Evolutionary conservation across 352 stramenopile genomes (phyloP).

Genomic region (Globisporangium emineosum): DNA sequence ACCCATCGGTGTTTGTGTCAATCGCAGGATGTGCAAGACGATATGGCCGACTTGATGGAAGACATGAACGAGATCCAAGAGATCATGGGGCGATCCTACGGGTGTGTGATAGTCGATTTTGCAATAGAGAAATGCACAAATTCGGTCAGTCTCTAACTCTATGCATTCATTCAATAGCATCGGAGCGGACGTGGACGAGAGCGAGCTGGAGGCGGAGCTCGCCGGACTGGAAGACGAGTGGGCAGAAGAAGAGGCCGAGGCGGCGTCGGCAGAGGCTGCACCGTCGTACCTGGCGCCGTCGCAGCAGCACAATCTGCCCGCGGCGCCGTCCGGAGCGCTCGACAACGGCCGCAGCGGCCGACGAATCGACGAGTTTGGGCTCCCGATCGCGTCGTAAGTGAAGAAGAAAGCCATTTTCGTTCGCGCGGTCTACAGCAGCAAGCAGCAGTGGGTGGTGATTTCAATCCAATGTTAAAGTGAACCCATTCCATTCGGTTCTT

Average conservation of each 20-base stretch:
- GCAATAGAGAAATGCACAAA: neutral
- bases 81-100: constrained; percentile 94
- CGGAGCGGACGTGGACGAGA: constrained; percentile 93
- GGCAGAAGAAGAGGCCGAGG: constrained; percentile 68
- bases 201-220: constrained; percentile 93
- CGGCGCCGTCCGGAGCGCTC: constrained; percentile 44
- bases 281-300: constrained; percentile 64
- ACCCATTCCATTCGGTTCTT: neutral
- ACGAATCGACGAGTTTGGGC: constrained; percentile 70
- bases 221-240: constrained; percentile 93
- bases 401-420: neutral
- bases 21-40: constrained; percentile 91
- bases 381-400: constrained; percentile 39
- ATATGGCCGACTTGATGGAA: constrained; percentile 96
- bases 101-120: constrained; percentile 29
- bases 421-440: constrained; percentile 2
- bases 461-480: neutral
- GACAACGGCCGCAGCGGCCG: constrained; percentile 26
- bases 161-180: constrained; percentile 28
- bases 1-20: neutral
- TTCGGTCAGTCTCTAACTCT: neutral
- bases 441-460: neutral
- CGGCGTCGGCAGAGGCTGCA: constrained; percentile 37
- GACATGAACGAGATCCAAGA: constrained; percentile 99
- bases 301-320: constrained; percentile 55